phyloP scores from a whole-genome alignment of 169 alveolate genomes.

The Plasmodium adleri region DNA sequence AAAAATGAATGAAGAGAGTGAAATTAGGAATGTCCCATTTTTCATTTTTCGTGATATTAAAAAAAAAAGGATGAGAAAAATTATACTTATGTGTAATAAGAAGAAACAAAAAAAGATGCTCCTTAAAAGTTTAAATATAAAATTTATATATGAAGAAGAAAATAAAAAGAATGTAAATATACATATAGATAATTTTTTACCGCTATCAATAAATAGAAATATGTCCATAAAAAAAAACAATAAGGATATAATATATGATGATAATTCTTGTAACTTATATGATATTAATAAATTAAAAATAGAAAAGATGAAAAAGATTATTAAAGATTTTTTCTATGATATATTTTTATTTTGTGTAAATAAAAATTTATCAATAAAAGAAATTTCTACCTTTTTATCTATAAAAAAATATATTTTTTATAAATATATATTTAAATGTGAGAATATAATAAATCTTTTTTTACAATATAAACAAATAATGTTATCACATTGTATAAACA shows the following conservation, averaged over 20 bases:
- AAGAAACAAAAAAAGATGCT: slow-evolving; percentile 25
- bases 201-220: slow-evolving; percentile 29
- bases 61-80: slow-evolving; percentile 49
- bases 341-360: slow-evolving; percentile 29
- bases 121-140: slow-evolving; percentile 13
- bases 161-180: neutral
- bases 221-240: neutral
- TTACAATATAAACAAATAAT: slow-evolving; percentile 44
- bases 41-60: slow-evolving; percentile 26
- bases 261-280: neutral
- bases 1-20: neutral
- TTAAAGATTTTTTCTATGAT: slow-evolving; percentile 32
- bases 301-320: slow-evolving; percentile 46
- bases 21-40: neutral
- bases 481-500: slow-evolving; percentile 41
- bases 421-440: slow-evolving; percentile 18
- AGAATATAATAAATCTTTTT: slow-evolving; percentile 33
- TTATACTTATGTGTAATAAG: slow-evolving; percentile 33
- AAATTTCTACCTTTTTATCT: slow-evolving; percentile 54
- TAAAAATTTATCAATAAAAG: slow-evolving; percentile 32
- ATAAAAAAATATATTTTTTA: slow-evolving; percentile 43
- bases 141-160: slow-evolving; percentile 3
- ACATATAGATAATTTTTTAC: slow-evolving; percentile 37
- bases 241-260: neutral
- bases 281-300: slow-evolving; percentile 1